These are phyloP conservation scores for Paramecium pentaurelia DNA, from an alignment of 73 alveolate species.

Conservation along the genomic window DNA sequence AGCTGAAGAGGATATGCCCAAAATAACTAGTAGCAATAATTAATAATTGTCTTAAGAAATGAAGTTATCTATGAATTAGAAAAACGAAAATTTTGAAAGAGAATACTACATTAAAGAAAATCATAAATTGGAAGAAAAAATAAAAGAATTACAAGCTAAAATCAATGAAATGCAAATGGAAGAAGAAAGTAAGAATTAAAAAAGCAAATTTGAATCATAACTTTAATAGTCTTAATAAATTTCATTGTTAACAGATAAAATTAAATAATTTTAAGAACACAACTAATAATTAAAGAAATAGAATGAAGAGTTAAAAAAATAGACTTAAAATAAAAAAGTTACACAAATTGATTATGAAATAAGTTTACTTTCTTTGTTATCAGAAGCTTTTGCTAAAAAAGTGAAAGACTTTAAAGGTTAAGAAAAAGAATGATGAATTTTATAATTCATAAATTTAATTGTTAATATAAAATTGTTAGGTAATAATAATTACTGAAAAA, in stretches of 20 bases:
- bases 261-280: neutral
- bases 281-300: constrained; percentile 20
- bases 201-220: neutral
- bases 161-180: neutral
- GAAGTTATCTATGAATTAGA: neutral
- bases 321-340: neutral
- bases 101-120: constrained; percentile 25
- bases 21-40: neutral
- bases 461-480: neutral
- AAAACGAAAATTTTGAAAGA: neutral
- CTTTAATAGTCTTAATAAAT: neutral
- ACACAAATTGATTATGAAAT: constrained; percentile 31
- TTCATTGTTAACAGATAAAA: neutral
- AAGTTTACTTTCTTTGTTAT: neutral
- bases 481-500: neutral
- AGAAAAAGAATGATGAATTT: neutral
- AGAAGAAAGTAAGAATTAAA: neutral
- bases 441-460: neutral
- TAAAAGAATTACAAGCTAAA: neutral
- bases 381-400: neutral
- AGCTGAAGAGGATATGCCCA: neutral
- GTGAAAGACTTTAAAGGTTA: neutral
- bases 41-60: neutral
- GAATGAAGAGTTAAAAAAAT: constrained; percentile 6
- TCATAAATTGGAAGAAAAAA: constrained; percentile 25